Percentiles rank a stretch among this genome's conserved stretches.
Evolutionary conservation across 2,329 filamentous ascomycete genomes (phyloP).

Genomic region (Ceratocystis destructans): DNA sequence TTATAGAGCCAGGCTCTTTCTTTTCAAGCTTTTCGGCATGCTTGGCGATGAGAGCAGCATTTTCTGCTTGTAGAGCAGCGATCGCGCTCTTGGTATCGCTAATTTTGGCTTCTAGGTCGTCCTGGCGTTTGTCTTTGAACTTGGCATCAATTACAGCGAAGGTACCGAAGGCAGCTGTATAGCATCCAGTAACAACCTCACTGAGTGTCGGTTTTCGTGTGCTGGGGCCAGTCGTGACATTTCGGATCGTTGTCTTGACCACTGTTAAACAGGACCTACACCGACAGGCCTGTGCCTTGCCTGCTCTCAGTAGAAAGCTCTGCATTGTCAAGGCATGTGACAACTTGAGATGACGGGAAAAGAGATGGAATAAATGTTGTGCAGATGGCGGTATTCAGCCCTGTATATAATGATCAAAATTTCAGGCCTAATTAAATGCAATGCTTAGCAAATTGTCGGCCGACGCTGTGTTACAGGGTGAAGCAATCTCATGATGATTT

Average conservation of each 20-base stretch:
- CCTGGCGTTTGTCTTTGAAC: constrained; percentile 42
- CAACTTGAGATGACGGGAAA: not conserved
- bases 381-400: not conserved
- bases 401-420: not conserved
- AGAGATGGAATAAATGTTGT: not conserved
- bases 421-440: not conserved
- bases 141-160: constrained; percentile 49
- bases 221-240: constrained; percentile 32
- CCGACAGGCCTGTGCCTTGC: constrained; percentile 47
- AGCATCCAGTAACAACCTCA: constrained; percentile 51
- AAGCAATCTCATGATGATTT: not conserved
- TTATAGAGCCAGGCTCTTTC: not conserved
- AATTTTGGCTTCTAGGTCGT: constrained; percentile 45
- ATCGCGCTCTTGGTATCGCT: constrained; percentile 19
- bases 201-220: constrained; percentile 37
- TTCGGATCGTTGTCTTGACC: constrained; percentile 32
- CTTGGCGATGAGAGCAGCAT: constrained; percentile 16
- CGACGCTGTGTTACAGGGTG: not conserved
- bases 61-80: constrained; percentile 18
- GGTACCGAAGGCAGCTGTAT: constrained; percentile 53
- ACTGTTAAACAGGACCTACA: constrained; percentile 47
- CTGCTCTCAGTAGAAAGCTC: constrained; percentile 52
- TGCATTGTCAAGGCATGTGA: constrained; percentile 39
- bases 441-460: not conserved
- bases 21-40: constrained; percentile 11